phyloP scores from a whole-genome alignment of 768 basidiomycete species.

The Tulasnella sp. region DNA sequence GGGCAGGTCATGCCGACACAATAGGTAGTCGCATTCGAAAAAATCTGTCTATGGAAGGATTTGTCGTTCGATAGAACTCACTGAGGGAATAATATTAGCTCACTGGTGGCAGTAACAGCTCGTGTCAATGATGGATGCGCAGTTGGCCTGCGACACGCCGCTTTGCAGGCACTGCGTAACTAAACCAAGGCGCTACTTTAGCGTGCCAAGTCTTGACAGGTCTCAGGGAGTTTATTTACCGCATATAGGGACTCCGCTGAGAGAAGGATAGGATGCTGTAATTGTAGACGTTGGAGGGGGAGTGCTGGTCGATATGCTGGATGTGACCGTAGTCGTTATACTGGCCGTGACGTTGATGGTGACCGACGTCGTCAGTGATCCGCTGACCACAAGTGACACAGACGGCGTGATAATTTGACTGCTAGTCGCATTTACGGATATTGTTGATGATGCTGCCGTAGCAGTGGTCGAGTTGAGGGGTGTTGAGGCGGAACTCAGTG shows the following conservation, averaged over 20 bases:
- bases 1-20: conserved; percentile 6
- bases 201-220: not conserved
- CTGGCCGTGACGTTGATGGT: not conserved
- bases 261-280: not conserved
- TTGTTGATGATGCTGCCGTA: no score
- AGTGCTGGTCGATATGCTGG: not conserved
- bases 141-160: not conserved
- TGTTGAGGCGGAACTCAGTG: no score
- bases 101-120: conserved; percentile 9
- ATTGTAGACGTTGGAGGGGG: not conserved
- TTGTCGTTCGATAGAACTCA: not conserved
- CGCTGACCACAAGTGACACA: no score
- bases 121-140: conserved; percentile 5
- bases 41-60: not conserved
- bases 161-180: conserved; percentile 8
- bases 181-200: not conserved
- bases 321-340: not conserved
- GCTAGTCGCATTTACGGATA: no score
- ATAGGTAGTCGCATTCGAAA: conserved; percentile 1
- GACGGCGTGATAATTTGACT: no score
- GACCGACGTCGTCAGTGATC: no score
- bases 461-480: no score
- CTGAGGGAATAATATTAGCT: no score
- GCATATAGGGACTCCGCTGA: conserved; percentile 1
- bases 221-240: not conserved